Base-by-base conservation (phyloP, 345 rosid species). In the Sisymbrium irio region DNA sequence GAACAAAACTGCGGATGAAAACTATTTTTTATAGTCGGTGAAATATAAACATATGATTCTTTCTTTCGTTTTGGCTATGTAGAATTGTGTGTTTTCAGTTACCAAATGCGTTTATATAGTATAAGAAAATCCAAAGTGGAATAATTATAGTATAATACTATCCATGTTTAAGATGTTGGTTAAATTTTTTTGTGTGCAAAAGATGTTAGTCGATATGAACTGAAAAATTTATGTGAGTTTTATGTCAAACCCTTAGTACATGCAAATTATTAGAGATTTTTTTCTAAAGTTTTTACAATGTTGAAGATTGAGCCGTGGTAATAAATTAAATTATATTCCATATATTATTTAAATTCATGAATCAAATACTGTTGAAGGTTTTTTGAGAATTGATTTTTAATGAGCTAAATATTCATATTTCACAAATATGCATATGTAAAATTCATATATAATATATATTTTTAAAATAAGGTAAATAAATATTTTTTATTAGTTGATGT, bases 1-100 rank as follows among this genome's bases (percentile, higher is more conserved):
- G 71, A 55, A 44, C 57, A 53, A 63, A 54, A 20, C 6, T 72
- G 36, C 44, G 36, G 51, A 49, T 37, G 39, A 30, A 15, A 55
- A 30, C 20, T 33, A 33, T 33, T 14, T 40, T 7, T 41, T 9
- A 14, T 30, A 56, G 33, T 42, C 20, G 44, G 44, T 69, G 45
- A 19, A 13, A 60, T 4, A 20, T 11, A 19, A 5, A 12, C n/a
- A 36, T 8, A 22, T 20, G 6, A 20, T 10, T 49, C n/a, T 4
- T 35, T 37, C 15, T 27, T 25, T 27, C 22, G 17, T 49, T 13
- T 36, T 60, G 6, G 33, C 11, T 17, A 49, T 18, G 30, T 36
- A 12, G 19, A 33, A 3, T n/a, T 45, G 30, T 36, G 36, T 66
- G 45, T 50, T 18, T 30, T 37, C 36, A 15, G 25, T 2, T 10